Percentiles rank a stretch among this genome's conserved stretches.
Conservation (phyloP, 495 filamentous ascomycete genomes). For the Penicillium pancosmium region DNA sequence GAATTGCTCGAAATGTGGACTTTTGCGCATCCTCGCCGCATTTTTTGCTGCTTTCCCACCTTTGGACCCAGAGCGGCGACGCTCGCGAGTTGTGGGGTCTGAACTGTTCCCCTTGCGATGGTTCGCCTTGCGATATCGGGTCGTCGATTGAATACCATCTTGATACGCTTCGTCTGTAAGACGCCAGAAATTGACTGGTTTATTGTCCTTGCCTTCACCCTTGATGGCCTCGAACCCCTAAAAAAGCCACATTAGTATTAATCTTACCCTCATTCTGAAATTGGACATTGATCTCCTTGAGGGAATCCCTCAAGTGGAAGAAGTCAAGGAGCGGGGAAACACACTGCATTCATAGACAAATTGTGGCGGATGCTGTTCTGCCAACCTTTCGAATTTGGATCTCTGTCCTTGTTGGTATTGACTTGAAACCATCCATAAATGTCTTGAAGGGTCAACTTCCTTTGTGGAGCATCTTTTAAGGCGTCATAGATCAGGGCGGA, state of each 20-base stretch:
- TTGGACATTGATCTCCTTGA: not conserved
- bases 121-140: constrained; percentile 63
- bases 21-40: constrained; percentile 29
- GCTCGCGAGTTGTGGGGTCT: constrained; percentile 47
- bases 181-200: constrained; percentile 64
- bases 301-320: constrained; percentile 6
- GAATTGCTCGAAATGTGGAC: constrained; percentile 24
- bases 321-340: constrained; percentile 30
- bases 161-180: constrained; percentile 63
- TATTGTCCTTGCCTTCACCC: constrained; percentile 53
- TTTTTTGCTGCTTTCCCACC: constrained; percentile 55
- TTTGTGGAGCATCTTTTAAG: constrained; percentile 62
- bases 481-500: constrained; percentile 80
- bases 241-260: constrained; percentile 14
- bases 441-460: constrained; percentile 77
- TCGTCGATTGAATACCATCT: constrained; percentile 72
- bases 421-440: constrained; percentile 90
- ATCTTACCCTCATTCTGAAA: not conserved
- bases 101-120: constrained; percentile 48
- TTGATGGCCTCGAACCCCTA: constrained; percentile 70
- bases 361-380: constrained; percentile 98
- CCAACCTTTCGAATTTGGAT: constrained; percentile 75
- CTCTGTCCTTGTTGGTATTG: constrained; percentile 74
- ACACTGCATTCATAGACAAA: constrained; percentile 92
- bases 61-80: constrained; percentile 58